These are phyloP conservation scores for Tetracentron sinense DNA, from an alignment of 164 flowering plant genomes.

Conservation along the genomic window DNA sequence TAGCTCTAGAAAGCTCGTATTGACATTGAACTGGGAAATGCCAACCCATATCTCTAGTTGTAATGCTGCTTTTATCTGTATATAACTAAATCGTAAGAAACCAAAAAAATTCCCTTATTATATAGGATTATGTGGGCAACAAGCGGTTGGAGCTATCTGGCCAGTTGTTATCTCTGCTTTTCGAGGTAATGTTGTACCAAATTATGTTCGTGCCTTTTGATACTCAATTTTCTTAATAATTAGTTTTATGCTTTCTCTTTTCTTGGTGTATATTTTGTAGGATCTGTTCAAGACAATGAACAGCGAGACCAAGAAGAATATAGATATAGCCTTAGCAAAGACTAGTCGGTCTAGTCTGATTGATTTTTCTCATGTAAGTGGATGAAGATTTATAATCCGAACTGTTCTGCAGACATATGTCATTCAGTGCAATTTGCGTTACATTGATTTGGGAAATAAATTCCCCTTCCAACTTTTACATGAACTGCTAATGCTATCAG, in stretches of 20 bases:
- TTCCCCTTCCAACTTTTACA: background rate
- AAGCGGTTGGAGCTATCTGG: constrained; percentile 95
- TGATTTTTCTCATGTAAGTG: constrained; percentile 54
- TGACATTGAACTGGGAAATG: background rate
- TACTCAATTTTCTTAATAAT: background rate
- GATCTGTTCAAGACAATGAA: constrained; percentile 91
- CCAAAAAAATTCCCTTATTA: background rate
- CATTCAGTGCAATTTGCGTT: background rate
- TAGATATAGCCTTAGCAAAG: constrained; percentile 36
- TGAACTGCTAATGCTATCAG: background rate
- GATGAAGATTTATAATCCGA: background rate
- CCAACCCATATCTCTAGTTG: background rate
- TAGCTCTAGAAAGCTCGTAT: no score
- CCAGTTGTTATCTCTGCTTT: constrained; percentile 74
- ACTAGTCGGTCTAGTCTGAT: constrained; percentile 45
- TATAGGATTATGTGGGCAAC: constrained; percentile 97
- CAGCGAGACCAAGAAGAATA: constrained; percentile 25
- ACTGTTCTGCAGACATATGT: background rate
- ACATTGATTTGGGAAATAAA: background rate
- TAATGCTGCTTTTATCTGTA: background rate
- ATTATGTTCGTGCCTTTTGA: background rate
- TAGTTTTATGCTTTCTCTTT: background rate
- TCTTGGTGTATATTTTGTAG: constrained; percentile 28
- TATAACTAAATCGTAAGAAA: no score
- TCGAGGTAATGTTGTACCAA: constrained; percentile 54